phyloP scores from a whole-genome alignment of 2,329 filamentous ascomycete genomes.

The Colletotrichum agaves region DNA sequence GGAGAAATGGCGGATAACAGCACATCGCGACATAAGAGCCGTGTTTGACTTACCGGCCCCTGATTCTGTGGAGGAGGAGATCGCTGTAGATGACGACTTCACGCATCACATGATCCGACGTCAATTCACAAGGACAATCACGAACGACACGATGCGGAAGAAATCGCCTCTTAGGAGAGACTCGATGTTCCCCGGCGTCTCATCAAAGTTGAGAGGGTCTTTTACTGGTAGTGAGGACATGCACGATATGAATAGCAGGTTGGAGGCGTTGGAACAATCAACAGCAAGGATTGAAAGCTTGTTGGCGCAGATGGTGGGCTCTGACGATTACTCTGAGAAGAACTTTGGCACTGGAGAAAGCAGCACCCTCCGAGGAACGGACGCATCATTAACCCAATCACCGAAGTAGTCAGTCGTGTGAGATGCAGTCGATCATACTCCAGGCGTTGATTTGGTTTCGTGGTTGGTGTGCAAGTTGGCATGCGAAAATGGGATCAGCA shows the following conservation, averaged over 20 bases:
- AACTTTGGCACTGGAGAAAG: slow-evolving; percentile 42
- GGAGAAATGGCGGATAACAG: slow-evolving; percentile 75
- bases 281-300: slow-evolving; percentile 61
- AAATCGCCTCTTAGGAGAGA: slow-evolving; percentile 60
- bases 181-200: slow-evolving; percentile 66
- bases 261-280: slow-evolving; percentile 62
- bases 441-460: no score
- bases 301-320: slow-evolving; percentile 49
- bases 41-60: slow-evolving; percentile 80
- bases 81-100: slow-evolving; percentile 68
- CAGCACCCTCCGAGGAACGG: slow-evolving; percentile 44
- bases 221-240: slow-evolving; percentile 59
- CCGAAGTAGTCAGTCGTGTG: slow-evolving; percentile 40
- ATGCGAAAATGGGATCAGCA: background rate
- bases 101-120: slow-evolving; percentile 67
- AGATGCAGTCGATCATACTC: background rate
- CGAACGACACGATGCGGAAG: slow-evolving; percentile 46
- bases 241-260: slow-evolving; percentile 54
- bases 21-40: slow-evolving; percentile 76
- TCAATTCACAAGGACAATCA: slow-evolving; percentile 62
- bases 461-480: background rate
- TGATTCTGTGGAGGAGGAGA: slow-evolving; percentile 66
- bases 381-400: slow-evolving; percentile 45
- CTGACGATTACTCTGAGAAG: slow-evolving; percentile 43
- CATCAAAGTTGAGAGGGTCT: slow-evolving; percentile 61